phyloP scores from a whole-genome alignment of 140 eudicot genomes.

The Bidens hawaiensis region DNA sequence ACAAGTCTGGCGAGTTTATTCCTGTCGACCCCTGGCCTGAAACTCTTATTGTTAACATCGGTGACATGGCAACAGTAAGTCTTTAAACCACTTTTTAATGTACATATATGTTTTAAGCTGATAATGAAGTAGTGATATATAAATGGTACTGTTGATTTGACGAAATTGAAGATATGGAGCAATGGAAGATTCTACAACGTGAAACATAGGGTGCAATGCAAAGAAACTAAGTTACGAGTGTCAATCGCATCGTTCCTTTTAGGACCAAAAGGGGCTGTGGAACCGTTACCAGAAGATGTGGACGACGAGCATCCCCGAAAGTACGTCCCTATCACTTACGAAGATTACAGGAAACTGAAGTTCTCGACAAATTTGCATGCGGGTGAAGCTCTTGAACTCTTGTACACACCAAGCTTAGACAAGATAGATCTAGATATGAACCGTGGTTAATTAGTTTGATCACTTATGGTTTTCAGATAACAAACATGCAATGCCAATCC shows the following conservation, averaged over 20 bases:
- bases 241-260: conserved; percentile 38
- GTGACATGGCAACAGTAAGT: conserved; percentile 40
- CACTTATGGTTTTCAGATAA: background rate
- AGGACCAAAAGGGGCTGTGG: conserved; percentile 31
- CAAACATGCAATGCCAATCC: background rate
- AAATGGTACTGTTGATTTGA: too few species aligned
- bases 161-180: conserved; percentile 44
- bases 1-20: conserved; percentile 17
- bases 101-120: too few species aligned
- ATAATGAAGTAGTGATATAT: too few species aligned
- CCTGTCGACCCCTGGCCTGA: conserved; percentile 38
- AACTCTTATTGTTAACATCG: conserved; percentile 45
- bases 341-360: conserved; percentile 34
- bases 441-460: background rate
- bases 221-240: conserved; percentile 28
- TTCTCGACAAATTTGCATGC: conserved; percentile 23
- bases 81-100: background rate
- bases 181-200: conserved; percentile 42
- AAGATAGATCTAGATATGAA: background rate
- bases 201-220: conserved; percentile 42
- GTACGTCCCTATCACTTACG: conserved; percentile 24
- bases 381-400: conserved; percentile 43
- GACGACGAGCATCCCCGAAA: conserved; percentile 34
- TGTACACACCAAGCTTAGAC: conserved; percentile 7
- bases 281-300: conserved; percentile 37